Conservation (phyloP, 768 basidiomycete species). For the button mushroom (Agaricus bisporus) region DNA sequence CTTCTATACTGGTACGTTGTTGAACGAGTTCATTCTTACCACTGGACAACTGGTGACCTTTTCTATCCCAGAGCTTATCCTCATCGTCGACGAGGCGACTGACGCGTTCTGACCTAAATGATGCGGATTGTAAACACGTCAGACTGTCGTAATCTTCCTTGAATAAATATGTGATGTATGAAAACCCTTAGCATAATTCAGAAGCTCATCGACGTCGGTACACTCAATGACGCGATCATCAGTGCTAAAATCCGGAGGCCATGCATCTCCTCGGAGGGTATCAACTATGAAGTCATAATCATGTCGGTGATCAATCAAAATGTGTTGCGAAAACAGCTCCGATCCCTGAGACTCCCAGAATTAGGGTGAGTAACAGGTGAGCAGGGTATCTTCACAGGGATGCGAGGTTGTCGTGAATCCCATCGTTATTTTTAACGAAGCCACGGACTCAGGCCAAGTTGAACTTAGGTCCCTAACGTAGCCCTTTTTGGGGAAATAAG, state of each 20-base stretch:
- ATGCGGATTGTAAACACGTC: neutral
- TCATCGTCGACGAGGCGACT: neutral
- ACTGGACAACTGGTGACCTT: neutral
- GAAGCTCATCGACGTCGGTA: neutral
- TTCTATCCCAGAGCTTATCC: conserved; percentile 1
- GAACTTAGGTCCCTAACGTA: neutral
- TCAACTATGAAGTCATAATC: conserved; percentile 1
- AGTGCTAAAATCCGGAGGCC: neutral
- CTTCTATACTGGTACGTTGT: conserved; percentile 21
- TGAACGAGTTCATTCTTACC: neutral
- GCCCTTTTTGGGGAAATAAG: neutral
- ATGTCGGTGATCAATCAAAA: neutral
- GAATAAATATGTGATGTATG: neutral
- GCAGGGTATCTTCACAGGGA: neutral
- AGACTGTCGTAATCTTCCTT: neutral
- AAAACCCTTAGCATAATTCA: neutral
- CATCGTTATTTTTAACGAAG: neutral
- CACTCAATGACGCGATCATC: neutral
- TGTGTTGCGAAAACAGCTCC: neutral
- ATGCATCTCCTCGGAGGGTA: conserved; percentile 1
- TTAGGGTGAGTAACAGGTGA: neutral
- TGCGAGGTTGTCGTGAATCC: neutral
- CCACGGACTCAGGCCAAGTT: neutral
- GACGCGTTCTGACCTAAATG: neutral
- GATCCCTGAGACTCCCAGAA: neutral